These are phyloP conservation scores for Pyrus betulifolia DNA, from an alignment of 306 rosid genomes.

Conservation along the genomic window DNA sequence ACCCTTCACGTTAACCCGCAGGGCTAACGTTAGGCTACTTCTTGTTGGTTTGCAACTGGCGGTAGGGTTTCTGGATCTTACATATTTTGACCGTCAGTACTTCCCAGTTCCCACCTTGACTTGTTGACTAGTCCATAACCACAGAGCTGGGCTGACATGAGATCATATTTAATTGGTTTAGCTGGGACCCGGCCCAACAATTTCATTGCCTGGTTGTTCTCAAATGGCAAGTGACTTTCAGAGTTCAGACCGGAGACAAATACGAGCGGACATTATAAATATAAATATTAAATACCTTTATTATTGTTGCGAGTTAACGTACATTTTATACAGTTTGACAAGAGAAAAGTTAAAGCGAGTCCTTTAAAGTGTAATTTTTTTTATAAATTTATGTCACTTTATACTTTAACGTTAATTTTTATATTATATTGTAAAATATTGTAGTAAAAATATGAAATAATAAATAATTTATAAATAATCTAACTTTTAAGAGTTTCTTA, in stretches of 20 bases:
- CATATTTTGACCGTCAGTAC: neutral
- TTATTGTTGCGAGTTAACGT: too few relatives aligned
- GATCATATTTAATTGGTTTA: neutral
- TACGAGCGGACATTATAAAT: neutral
- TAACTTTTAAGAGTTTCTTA: accelerated
- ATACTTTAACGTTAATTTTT: too few relatives aligned
- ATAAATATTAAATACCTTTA: too few relatives aligned
- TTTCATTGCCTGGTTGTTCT: neutral
- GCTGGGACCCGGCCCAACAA: neutral
- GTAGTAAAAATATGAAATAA: accelerated
- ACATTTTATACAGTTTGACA: too few relatives aligned
- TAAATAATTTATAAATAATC: accelerated
- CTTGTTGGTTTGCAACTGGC: neutral
- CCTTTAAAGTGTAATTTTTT: too few relatives aligned
- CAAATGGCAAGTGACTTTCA: too few relatives aligned
- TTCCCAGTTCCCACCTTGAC: too few relatives aligned
- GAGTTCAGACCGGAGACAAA: too few relatives aligned
- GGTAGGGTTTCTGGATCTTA: neutral
- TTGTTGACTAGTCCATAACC: neutral
- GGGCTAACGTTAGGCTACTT: neutral
- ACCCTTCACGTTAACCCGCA: neutral
- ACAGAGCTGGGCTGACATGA: neutral
- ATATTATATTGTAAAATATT: accelerated
- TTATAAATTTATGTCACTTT: too few relatives aligned
- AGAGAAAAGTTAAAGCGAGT: too few relatives aligned